phyloP scores from a whole-genome alignment of 768 basidiomycete genomes.

The Boletus barrowsii region DNA sequence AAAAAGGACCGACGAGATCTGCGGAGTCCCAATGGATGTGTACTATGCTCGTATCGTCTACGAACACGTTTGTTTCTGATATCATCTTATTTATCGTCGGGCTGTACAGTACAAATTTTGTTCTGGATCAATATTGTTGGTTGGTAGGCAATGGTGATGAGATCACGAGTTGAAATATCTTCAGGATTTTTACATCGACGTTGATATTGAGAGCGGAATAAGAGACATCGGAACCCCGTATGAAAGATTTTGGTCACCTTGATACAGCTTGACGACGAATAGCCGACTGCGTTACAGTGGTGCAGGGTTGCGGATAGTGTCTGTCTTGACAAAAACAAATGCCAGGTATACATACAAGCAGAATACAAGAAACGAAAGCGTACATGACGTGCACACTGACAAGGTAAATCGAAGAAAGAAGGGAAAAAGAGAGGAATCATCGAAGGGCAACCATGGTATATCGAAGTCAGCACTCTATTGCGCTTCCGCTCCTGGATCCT shows the following conservation, averaged over 20 bases:
- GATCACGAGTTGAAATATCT: no score
- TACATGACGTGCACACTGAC: conserved; percentile 3
- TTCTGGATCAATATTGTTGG: no score
- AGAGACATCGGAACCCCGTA: no score
- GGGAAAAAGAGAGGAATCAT: not conserved
- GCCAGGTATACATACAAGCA: not conserved
- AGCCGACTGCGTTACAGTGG: no score
- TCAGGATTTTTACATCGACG: no score
- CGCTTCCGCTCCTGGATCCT: not conserved
- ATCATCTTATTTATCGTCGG: conserved; percentile 1
- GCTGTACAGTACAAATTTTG: conserved; percentile 3
- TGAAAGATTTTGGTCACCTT: no score
- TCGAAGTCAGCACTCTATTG: conserved; percentile 1
- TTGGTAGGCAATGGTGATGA: no score
- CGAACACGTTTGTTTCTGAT: not conserved
- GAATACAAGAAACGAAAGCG: conserved; percentile 16
- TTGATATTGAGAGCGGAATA: no score
- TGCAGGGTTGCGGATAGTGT: no score
- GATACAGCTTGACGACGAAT: no score
- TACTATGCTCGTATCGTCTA: not conserved
- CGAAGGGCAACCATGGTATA: not conserved
- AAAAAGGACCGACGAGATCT: not conserved
- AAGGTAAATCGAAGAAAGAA: not conserved
- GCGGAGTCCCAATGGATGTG: not conserved
- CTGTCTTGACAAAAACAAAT: not conserved